A percentile compares a stretch with the other conserved stretches of the same genome.
Conservation (phyloP, 345 rosid genomes). For the Ceriops decandra region DNA sequence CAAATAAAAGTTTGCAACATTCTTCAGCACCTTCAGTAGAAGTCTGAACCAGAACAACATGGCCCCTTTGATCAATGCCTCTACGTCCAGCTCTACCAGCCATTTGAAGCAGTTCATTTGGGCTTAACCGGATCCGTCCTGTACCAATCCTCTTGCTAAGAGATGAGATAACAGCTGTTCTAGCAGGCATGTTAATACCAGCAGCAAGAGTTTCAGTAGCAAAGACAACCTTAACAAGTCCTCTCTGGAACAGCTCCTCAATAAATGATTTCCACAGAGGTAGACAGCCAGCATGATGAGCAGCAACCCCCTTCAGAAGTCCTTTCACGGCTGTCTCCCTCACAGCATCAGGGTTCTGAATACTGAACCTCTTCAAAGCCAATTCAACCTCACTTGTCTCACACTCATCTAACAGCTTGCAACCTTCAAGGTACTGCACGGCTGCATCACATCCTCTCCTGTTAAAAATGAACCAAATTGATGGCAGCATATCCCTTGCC, state of each 20-base stretch:
- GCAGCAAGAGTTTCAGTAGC: slow-evolving; percentile 99
- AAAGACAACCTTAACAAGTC: slow-evolving; percentile 87
- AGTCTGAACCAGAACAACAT: slow-evolving; percentile 77
- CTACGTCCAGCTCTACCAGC: slow-evolving; percentile 99
- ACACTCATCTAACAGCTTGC: slow-evolving; percentile 70
- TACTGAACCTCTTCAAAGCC: slow-evolving; percentile 70
- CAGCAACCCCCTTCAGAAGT: slow-evolving; percentile 76
- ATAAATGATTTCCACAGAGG: slow-evolving; percentile 93
- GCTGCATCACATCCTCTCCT: slow-evolving; percentile 97
- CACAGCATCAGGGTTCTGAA: slow-evolving; percentile 90
- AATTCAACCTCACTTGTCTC: slow-evolving; percentile 85
- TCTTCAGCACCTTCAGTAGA: slow-evolving; percentile 92
- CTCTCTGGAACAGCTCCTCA: slow-evolving; percentile 87
- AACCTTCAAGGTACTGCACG: slow-evolving; percentile 77
- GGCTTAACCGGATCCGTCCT: slow-evolving; percentile 68
- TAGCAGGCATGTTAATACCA: slow-evolving; percentile 98
- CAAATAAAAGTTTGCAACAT: slow-evolving; percentile 75
- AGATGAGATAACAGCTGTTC: slow-evolving; percentile 88
- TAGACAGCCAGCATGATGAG: slow-evolving; percentile 98
- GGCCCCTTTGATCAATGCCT: slow-evolving; percentile 84
- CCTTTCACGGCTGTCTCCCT: slow-evolving; percentile 85
- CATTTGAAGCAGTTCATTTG: slow-evolving; percentile 92
- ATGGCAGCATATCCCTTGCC: slow-evolving; percentile 81
- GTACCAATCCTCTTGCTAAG: slow-evolving; percentile 65
- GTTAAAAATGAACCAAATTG: slow-evolving; percentile 93